Evolutionary conservation across 2,329 filamentous ascomycete genomes (phyloP).

Genomic region (Aaosphaeria pasadenensis): DNA sequence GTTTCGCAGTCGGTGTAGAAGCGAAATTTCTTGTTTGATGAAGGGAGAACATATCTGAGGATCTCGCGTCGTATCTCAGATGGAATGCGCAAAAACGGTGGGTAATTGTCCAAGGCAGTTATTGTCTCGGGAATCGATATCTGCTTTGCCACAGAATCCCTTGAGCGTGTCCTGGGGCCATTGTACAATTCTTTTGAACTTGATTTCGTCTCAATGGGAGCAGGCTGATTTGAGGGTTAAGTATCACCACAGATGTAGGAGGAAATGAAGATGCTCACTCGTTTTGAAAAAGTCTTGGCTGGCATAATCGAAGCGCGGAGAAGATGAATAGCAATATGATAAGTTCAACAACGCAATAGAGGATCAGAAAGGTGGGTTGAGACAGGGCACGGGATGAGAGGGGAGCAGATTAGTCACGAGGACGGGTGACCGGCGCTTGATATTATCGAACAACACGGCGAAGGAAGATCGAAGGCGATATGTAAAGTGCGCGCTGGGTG

Average conservation of each 20-base stretch:
- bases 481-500: constrained; percentile 3
- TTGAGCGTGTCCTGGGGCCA: constrained; percentile 21
- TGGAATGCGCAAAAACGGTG: constrained; percentile 37
- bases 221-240: constrained; percentile 23
- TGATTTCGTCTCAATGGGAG: constrained; percentile 20
- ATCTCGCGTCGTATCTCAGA: constrained; percentile 38
- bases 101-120: constrained; percentile 33
- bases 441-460: neutral
- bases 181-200: constrained; percentile 24
- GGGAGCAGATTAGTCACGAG: constrained; percentile 6
- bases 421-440: constrained; percentile 2
- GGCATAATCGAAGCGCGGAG: constrained; percentile 21
- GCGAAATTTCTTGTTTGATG: constrained; percentile 42
- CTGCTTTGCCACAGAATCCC: constrained; percentile 32
- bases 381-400: neutral
- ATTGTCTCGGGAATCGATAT: constrained; percentile 36
- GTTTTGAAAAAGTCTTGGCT: constrained; percentile 32
- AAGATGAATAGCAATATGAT: neutral
- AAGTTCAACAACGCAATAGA: neutral
- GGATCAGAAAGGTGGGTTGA: neutral
- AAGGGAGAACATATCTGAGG: constrained; percentile 36
- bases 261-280: constrained; percentile 21
- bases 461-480: constrained; percentile 2
- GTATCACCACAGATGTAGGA: constrained; percentile 4
- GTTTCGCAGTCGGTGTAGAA: constrained; percentile 45